phyloP scores from a whole-genome alignment of 192 early-diverging fungal species.

The Entomortierella parvispora region DNA sequence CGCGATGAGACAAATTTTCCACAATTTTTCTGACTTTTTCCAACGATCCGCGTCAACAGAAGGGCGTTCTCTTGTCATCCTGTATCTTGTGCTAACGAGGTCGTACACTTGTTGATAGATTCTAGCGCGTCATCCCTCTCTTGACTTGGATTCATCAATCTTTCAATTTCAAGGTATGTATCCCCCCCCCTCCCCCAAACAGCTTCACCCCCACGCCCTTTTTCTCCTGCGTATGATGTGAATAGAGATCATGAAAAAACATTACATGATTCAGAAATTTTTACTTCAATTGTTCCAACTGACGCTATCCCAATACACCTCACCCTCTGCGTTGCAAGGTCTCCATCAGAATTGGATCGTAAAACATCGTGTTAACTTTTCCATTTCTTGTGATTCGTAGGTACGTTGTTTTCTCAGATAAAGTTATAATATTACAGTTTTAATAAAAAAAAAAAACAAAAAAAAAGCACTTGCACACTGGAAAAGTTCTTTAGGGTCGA shows the following conservation, averaged over 20 bases:
- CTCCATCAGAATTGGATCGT: too few relatives aligned
- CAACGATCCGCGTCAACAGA: background rate
- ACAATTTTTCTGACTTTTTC: constrained; percentile 24
- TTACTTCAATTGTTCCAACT: constrained; percentile 50
- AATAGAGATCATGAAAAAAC: constrained; percentile 31
- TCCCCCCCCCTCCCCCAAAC: background rate
- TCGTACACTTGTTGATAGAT: too few relatives aligned
- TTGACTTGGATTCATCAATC: too few relatives aligned
- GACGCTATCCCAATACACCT: constrained; percentile 12
- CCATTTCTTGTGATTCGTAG: too few relatives aligned
- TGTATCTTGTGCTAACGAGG: background rate
- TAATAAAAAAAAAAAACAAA: too few relatives aligned
- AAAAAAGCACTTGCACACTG: too few relatives aligned
- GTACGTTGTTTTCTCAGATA: too few relatives aligned
- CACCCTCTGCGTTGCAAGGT: too few relatives aligned
- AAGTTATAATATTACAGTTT: too few relatives aligned
- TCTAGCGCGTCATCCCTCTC: too few relatives aligned
- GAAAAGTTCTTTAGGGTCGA: too few relatives aligned
- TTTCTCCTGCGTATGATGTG: constrained; percentile 33
- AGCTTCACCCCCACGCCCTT: background rate
- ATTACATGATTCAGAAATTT: constrained; percentile 37
- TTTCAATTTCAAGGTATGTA: constrained; percentile 17
- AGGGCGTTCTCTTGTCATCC: background rate
- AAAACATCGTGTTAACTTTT: too few relatives aligned
- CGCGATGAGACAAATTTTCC: constrained; percentile 52